phyloP scores from a whole-genome alignment of 805 yeast species.

The Barnettozyma wickerhamii region DNA sequence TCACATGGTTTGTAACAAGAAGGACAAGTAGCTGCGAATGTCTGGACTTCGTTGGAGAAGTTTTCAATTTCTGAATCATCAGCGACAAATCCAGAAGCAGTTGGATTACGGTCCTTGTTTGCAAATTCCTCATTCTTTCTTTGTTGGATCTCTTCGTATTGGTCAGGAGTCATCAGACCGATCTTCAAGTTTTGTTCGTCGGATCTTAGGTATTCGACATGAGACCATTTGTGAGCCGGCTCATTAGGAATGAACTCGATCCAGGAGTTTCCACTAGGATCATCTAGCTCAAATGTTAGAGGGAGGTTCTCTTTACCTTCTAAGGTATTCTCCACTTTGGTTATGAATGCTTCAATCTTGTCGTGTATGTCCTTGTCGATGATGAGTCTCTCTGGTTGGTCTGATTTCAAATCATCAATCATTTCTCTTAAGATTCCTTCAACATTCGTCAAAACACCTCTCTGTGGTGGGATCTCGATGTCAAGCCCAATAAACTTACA shows the following conservation, averaged over 20 bases:
- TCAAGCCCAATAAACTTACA: constrained; percentile 81
- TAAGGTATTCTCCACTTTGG: constrained; percentile 53
- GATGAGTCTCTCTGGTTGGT: constrained; percentile 75
- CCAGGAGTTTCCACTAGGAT: constrained; percentile 98
- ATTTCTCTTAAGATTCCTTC: constrained; percentile 87
- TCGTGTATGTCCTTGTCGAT: constrained; percentile 70
- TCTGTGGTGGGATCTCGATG: constrained; percentile 91
- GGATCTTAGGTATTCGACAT: constrained; percentile 73
- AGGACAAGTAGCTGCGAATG: constrained; percentile 89
- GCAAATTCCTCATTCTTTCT: constrained; percentile 22
- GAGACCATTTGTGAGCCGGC: constrained; percentile 86
- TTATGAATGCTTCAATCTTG: constrained; percentile 68
- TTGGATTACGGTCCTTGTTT: constrained; percentile 31
- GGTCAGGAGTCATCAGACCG: constrained; percentile 69
- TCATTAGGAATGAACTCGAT: constrained; percentile 85
- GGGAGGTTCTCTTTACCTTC: constrained; percentile 66
- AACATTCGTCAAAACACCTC: constrained; percentile 88
- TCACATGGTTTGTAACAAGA: constrained; percentile 78
- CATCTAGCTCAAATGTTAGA: constrained; percentile 74
- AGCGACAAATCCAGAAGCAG: constrained; percentile 54
- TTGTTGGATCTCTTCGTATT: constrained; percentile 35
- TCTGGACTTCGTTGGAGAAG: constrained; percentile 84
- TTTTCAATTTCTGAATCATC: constrained; percentile 82
- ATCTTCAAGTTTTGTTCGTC: constrained; percentile 83
- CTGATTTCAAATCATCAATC: constrained; percentile 72